These are phyloP conservation scores for Wallacemonas collosoma DNA, from an alignment of 208 protist genomes.

Conservation along the genomic window DNA sequence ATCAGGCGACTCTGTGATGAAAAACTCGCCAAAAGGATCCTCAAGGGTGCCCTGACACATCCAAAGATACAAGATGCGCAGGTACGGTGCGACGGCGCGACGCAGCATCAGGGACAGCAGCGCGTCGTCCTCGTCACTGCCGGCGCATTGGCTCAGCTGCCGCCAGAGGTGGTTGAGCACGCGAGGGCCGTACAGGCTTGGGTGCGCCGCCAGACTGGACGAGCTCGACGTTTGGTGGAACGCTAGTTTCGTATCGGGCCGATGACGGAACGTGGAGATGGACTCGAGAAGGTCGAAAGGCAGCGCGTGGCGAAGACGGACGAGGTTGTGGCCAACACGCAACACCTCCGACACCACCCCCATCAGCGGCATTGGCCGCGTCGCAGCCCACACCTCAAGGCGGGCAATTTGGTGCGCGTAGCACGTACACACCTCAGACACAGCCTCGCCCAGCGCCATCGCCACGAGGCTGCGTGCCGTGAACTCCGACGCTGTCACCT, in stretches of 20 bases:
- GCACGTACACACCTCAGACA: conserved; percentile 82
- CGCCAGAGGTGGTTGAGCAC: conserved; percentile 80
- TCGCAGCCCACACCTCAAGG: conserved; percentile 62
- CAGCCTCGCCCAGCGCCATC: conserved; percentile 85
- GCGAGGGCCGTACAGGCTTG: conserved; percentile 54
- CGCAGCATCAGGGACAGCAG: conserved; percentile 72
- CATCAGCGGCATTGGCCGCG: conserved; percentile 77
- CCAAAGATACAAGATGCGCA: conserved; percentile 82
- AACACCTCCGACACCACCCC: conserved; percentile 82
- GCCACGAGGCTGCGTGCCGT: conserved; percentile 68
- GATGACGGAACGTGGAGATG: conserved; percentile 5
- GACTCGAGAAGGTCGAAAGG: conserved; percentile 65
- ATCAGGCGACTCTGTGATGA: conserved; percentile 60
- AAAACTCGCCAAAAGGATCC: conserved; percentile 87
- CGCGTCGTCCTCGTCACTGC: conserved; percentile 79
- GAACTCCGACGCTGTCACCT: conserved; percentile 73
- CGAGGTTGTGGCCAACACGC: conserved; percentile 79
- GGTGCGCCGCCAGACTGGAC: neutral
- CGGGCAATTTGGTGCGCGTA: conserved; percentile 78
- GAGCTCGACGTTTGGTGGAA: neutral
- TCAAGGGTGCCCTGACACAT: conserved; percentile 82
- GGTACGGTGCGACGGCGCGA: conserved; percentile 73
- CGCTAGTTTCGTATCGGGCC: neutral
- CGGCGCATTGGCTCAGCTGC: conserved; percentile 58
- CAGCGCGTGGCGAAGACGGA: conserved; percentile 78